Base-by-base conservation (phyloP, 2,329 filamentous ascomycete species). In the Scedosporium minutisporum region DNA sequence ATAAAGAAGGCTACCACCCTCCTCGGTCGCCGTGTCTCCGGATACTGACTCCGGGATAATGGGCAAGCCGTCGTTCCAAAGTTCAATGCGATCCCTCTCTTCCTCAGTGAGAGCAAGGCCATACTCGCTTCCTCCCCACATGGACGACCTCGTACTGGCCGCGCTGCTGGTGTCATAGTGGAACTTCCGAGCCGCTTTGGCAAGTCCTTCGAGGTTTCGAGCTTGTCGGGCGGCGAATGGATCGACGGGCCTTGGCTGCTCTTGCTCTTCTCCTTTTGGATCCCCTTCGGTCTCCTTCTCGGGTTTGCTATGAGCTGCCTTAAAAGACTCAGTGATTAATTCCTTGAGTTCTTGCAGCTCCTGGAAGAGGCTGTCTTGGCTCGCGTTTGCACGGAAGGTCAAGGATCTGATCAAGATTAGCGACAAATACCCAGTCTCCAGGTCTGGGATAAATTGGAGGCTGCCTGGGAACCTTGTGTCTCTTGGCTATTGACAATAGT, bases 351-450 rank as follows among this genome's bases (percentile, higher is more conserved):
- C 42, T 3, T 58, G 42, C 7, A 63, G 27, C 42, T 63, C 57
- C 38, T 63, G 41, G 18, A 63, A 63, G 1, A 63, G 23, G 7
- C 4, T 41, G n/a, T 63, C 62, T 46, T 63, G 62, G 10, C 46
- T 60, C 21, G 55, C 44, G 7, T 41, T 63, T 16, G 62, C 38
- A 5, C 62, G 27, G 23, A 63, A 60, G 29, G 51, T 63, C 12
- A 63, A 42, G 7, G 46, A 60, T 10, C 62, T 63, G 7, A 12
- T 14, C 27, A 1, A 9, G 4, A 12, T 6, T 10, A 53, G 21
- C 48, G 10, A 53, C 44, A 7, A 46, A 46, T 12, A 46, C 16
- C 4, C 14, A 46, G 44, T 3, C 10, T 5, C 41, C 41, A 3
- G 3, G 3, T 44, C 41, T 3, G 12, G 41, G 41, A 44, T 12